Conservation (phyloP, 169 alveolate genomes). For the Eimeria brunetti region DNA sequence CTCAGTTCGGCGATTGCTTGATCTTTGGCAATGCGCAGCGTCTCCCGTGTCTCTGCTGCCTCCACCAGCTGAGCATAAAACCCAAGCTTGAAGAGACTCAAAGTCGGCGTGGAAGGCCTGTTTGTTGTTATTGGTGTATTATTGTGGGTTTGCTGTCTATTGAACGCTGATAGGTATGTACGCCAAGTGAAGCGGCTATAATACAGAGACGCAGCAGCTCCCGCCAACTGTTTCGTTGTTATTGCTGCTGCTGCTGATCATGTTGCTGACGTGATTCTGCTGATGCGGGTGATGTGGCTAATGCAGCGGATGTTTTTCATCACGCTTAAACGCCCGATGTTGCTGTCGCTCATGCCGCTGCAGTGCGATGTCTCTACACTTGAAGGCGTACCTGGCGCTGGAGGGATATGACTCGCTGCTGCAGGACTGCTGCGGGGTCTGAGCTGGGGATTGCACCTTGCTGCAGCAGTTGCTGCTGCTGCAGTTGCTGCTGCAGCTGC, state of each 20-base stretch:
- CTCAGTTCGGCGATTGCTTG: constrained; percentile 34
- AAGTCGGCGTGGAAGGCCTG: not conserved
- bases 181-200: not conserved
- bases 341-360: not conserved
- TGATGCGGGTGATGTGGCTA: not conserved
- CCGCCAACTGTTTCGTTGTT: not conserved
- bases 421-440: constrained; percentile 26
- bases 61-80: constrained; percentile 31
- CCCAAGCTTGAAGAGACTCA: not conserved
- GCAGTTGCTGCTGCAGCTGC: constrained; percentile 33
- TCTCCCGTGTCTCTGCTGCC: constrained; percentile 26
- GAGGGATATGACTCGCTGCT: constrained; percentile 29
- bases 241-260: not conserved
- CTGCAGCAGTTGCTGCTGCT: constrained; percentile 13
- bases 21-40: constrained; percentile 33
- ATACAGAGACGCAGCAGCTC: not conserved
- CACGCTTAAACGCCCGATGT: not conserved
- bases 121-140: not conserved
- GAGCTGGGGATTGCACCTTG: not conserved
- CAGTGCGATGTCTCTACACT: not conserved
- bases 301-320: not conserved
- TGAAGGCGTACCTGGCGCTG: constrained; percentile 55
- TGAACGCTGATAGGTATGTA: not conserved
- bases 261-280: not conserved
- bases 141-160: not conserved